phyloP scores from a whole-genome alignment of 2,329 filamentous ascomycete genomes.

The Aspergillus sergii region DNA sequence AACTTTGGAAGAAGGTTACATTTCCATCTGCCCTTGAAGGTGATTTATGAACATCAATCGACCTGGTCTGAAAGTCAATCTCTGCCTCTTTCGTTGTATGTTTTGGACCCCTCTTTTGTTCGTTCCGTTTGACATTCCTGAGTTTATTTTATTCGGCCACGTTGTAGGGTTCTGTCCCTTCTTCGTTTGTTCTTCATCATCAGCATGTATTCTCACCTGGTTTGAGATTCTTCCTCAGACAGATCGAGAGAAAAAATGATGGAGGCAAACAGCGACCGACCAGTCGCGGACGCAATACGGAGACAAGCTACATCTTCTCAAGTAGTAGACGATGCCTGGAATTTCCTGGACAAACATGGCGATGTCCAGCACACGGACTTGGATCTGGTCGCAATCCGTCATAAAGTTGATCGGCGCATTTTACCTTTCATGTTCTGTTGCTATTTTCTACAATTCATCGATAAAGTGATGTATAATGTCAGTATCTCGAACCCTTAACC shows the following conservation, averaged over 20 bases:
- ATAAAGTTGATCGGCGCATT: slow-evolving; percentile 34
- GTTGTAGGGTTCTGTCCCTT: background rate
- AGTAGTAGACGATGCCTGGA: background rate
- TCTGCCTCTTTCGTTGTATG: background rate
- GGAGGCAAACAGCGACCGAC: background rate
- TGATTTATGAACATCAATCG: background rate
- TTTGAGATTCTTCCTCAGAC: background rate
- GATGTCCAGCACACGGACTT: background rate
- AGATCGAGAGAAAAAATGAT: background rate
- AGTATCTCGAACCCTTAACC: slow-evolving; percentile 9
- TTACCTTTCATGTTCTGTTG: slow-evolving; percentile 36
- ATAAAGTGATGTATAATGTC: slow-evolving; percentile 38
- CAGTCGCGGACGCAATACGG: background rate
- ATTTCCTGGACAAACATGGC: background rate
- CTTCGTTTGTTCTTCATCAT: background rate
- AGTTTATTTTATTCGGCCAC: background rate
- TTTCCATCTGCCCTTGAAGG: background rate
- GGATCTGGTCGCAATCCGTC: slow-evolving; percentile 12
- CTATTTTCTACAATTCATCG: slow-evolving; percentile 37
- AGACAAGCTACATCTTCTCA: background rate
- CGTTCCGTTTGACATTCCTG: background rate
- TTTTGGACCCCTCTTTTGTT: background rate
- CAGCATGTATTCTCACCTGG: background rate
- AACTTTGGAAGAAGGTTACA: background rate
- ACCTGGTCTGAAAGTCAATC: background rate